phyloP scores from a whole-genome alignment of 2,329 filamentous ascomycete species.

The Claviceps monticola region DNA sequence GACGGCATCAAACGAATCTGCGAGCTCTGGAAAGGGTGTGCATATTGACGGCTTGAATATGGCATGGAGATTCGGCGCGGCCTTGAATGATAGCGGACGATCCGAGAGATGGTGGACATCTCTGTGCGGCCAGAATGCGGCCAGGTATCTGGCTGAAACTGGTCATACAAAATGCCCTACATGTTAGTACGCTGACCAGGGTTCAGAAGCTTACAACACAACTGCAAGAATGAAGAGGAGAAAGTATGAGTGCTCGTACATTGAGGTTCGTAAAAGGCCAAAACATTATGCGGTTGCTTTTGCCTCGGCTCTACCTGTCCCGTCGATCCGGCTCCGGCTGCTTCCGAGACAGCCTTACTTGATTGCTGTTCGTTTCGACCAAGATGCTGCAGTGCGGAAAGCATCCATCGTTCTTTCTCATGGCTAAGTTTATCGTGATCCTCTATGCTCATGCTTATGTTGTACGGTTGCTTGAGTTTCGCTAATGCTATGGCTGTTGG shows the following conservation, averaged over 20 bases:
- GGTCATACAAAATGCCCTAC: neutral
- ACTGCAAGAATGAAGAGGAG: neutral
- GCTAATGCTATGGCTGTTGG: conserved; percentile 7
- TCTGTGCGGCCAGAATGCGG: neutral
- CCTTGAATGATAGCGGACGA: conserved; percentile 2
- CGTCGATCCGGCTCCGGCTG: neutral
- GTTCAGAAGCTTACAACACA: neutral
- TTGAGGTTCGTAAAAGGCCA: conserved; percentile 38
- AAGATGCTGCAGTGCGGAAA: conserved; percentile 38
- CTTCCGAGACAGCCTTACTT: neutral
- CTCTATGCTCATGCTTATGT: neutral
- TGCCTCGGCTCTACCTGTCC: conserved; percentile 1
- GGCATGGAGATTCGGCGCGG: neutral
- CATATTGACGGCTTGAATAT: conserved; percentile 1
- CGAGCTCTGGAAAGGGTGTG: conserved; percentile 18
- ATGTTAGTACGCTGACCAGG: neutral
- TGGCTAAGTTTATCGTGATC: conserved; percentile 12
- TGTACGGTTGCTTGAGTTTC: conserved; percentile 7
- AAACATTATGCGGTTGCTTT: conserved; percentile 16
- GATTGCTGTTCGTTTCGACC: conserved; percentile 15
- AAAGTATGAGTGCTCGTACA: conserved; percentile 19
- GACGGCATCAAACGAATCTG: conserved; percentile 32
- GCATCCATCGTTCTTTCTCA: conserved; percentile 34
- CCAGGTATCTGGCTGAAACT: neutral
- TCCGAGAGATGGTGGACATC: conserved; percentile 3